Conservation (phyloP, 805 yeast species). For the Candida peoriensis region DNA sequence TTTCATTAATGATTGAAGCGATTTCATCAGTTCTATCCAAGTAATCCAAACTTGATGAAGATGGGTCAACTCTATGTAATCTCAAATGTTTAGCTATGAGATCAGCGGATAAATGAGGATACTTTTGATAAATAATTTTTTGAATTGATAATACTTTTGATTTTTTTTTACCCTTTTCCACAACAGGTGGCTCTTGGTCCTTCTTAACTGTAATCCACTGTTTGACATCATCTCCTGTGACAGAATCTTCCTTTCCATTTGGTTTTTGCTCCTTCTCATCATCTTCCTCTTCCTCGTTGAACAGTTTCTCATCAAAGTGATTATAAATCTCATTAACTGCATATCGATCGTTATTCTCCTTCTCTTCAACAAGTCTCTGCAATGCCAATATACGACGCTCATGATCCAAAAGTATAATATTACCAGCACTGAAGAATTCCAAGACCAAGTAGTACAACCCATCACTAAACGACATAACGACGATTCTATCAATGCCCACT, state of each 20-base stretch:
- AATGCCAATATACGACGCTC: conserved; percentile 62
- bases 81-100: conserved; percentile 57
- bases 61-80: conserved; percentile 42
- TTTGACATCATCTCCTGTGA: conserved; percentile 15
- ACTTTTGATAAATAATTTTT: conserved; percentile 61
- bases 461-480: conserved; percentile 80
- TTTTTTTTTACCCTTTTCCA: conserved; percentile 33
- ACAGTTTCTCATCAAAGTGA: conserved; percentile 51
- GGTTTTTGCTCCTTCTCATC: neutral
- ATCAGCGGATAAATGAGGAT: conserved; percentile 75
- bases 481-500: conserved; percentile 74
- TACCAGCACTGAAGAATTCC: conserved; percentile 96
- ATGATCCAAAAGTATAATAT: conserved; percentile 71
- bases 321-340: conserved; percentile 73
- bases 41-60: conserved; percentile 29
- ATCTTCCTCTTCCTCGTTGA: conserved; percentile 23
- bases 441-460: conserved; percentile 73
- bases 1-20: conserved; percentile 38
- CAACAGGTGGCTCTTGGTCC: conserved; percentile 2
- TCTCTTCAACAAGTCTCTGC: conserved; percentile 74
- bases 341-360: conserved; percentile 55
- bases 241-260: too few relatives aligned
- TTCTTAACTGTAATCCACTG: conserved; percentile 23
- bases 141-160: conserved; percentile 56
- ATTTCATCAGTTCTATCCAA: conserved; percentile 26